Evolutionary conservation across 257 asterid genomes (phyloP).

Genomic region (Nicotiana obtusifolia): DNA sequence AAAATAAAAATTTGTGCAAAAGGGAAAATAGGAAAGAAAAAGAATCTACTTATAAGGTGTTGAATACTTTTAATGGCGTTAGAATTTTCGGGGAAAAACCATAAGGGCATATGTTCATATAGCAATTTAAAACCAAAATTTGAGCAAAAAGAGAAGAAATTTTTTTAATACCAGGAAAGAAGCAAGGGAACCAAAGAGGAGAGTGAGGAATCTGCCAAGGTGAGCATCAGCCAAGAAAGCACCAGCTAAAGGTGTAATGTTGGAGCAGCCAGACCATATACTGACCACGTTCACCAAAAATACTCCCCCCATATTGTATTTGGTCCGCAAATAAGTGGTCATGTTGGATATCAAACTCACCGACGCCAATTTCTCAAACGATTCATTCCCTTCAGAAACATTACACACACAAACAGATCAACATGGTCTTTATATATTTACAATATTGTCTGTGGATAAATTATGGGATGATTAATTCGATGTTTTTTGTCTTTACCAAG

Average conservation of each 20-base stretch:
- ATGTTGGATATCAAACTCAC: constrained; percentile 65
- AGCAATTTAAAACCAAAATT: background rate
- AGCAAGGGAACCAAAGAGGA: constrained; percentile 51
- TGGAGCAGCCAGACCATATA: constrained; percentile 62
- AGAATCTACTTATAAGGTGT: no score
- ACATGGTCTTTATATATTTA: background rate
- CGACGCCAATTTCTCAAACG: constrained; percentile 88
- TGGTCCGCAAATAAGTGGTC: constrained; percentile 50
- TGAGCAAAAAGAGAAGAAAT: background rate
- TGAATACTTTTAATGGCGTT: no score
- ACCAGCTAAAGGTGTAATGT: constrained; percentile 52
- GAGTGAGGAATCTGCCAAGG: constrained; percentile 66
- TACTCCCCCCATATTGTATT: constrained; percentile 58
- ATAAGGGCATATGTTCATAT: background rate
- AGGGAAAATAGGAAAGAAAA: no score
- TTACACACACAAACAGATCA: background rate
- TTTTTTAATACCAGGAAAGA: constrained; percentile 40
- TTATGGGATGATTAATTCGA: no score
- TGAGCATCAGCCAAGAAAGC: constrained; percentile 58
- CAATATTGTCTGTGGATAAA: no score
- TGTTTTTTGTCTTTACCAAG: constrained; percentile 38
- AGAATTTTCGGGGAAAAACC: no score
- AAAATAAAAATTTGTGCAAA: background rate
- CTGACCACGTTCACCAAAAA: constrained; percentile 55
- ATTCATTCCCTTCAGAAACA: constrained; percentile 47